phyloP scores from a whole-genome alignment of 495 filamentous ascomycete species.

The Penicillium cinerascens region DNA sequence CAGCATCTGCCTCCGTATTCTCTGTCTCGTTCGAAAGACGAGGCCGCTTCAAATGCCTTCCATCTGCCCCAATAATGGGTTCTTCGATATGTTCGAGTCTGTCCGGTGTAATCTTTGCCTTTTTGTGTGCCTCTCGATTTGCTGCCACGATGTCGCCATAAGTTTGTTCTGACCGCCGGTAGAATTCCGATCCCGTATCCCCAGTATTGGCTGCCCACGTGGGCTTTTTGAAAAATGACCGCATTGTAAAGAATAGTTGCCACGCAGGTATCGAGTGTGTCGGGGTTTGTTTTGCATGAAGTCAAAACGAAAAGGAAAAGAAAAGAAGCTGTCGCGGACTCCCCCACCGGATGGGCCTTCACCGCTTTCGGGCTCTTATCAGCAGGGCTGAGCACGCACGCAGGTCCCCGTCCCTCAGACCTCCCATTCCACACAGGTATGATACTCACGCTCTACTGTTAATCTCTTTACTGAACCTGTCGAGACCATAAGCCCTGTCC shows the following conservation, averaged over 20 bases:
- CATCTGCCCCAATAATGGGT: neutral
- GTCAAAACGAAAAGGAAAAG: neutral
- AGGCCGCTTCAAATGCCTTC: conserved; percentile 5
- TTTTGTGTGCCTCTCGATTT: conserved; percentile 32
- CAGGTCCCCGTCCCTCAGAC: neutral
- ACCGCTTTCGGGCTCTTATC: conserved; percentile 9
- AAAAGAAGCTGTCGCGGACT: neutral
- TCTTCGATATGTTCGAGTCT: neutral
- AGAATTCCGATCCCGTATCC: conserved; percentile 55
- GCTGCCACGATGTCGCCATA: conserved; percentile 60
- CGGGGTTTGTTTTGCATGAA: neutral
- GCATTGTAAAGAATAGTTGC: conserved; percentile 35
- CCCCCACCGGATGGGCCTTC: neutral
- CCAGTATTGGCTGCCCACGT: conserved; percentile 48
- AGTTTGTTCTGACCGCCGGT: conserved; percentile 62
- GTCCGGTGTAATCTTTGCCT: conserved; percentile 5
- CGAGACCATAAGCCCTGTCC: neutral
- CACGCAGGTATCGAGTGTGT: neutral
- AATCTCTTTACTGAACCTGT: neutral
- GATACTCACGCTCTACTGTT: neutral
- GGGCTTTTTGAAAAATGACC: conserved; percentile 66
- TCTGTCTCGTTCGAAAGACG: neutral
- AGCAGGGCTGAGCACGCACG: neutral
- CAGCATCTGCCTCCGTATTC: neutral
- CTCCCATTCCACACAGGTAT: conserved; percentile 1